Evolutionary conservation across 306 rosid species (phyloP), one percentile per base, ranked within the genome.

Genomic region (Vicia villosa): DNA sequence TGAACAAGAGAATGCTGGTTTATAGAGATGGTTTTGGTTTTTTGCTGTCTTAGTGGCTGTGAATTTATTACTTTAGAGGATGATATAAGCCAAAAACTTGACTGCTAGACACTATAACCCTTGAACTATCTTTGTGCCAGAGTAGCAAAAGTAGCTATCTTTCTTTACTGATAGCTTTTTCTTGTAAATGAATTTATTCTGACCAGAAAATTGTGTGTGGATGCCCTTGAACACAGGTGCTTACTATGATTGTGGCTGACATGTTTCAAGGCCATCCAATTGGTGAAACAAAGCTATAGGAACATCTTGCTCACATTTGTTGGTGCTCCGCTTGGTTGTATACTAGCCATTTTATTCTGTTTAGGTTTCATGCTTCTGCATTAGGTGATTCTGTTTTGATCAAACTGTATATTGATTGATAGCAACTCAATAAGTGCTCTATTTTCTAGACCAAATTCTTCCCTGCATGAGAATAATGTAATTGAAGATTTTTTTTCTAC

Each of bases 221-320:
- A 22, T 22, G 3, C 26, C 26, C 26, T 22, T 22, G 26, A 22
- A 22, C 7, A n/a, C 89, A 89, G 96, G 98, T 92, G 63, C 92
- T 92, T 47, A 92, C 89, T 67, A 73, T 89, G 91, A 90, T 92
- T 11, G 87, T 92, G n/a, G 89, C 83, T 70, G 90, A 89, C 83
- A 76, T 92, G 77, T 92, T 92, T 65, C 73, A 87, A 79, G 98
- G 95, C 61, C 96, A 89, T 82, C 96, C 95, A 6, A 82, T 92
- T 59, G 80, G 95, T 85, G 80, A 92, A 80, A 89, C 90, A 55
- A 92, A 92, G 80, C 92, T 92, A 6, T 87, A 92, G 77, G 98
- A 89, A 74, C 90, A 87, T 72, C 88, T 92, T 54, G 96, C 95
- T 64, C 95, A 87, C 79, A 20, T 64, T 92, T 56, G 91, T 79